These are phyloP conservation scores for Macrolepiota albuminosa DNA, from an alignment of 768 basidiomycete genomes.

Conservation along the genomic window DNA sequence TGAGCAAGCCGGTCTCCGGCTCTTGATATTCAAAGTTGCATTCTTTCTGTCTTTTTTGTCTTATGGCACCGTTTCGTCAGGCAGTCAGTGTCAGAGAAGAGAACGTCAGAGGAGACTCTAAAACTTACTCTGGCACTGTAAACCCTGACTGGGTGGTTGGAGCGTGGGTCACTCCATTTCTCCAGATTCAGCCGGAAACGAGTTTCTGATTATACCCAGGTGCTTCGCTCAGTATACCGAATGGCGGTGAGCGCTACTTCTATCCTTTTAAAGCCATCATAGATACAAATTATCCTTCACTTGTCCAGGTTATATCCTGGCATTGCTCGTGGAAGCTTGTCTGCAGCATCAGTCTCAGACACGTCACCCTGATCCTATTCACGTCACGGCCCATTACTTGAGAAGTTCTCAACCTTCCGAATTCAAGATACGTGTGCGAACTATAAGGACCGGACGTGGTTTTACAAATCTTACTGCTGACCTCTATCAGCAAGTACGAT, in stretches of 20 bases:
- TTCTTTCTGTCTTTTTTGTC: too few relatives aligned
- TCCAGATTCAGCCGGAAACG: background rate
- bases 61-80: slow-evolving; percentile 36
- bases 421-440: slow-evolving; percentile 45
- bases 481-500: slow-evolving; percentile 47
- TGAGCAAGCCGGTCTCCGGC: background rate
- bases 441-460: slow-evolving; percentile 42
- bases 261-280: background rate
- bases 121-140: slow-evolving; percentile 32
- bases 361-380: slow-evolving; percentile 50
- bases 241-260: slow-evolving; percentile 37
- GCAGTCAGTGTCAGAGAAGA: slow-evolving; percentile 25
- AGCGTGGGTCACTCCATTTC: slow-evolving; percentile 30
- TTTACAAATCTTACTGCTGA: slow-evolving; percentile 59
- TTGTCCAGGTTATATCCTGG: slow-evolving; percentile 51
- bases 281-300: background rate
- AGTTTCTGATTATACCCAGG: slow-evolving; percentile 5
- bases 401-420: slow-evolving; percentile 33
- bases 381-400: slow-evolving; percentile 58
- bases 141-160: slow-evolving; percentile 42
- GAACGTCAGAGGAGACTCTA: slow-evolving; percentile 10
- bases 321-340: slow-evolving; percentile 50
- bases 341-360: slow-evolving; percentile 40
- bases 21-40: background rate
- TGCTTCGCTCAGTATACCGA: slow-evolving; percentile 35